Percentiles rank a stretch among this genome's conserved stretches.
Conservation (phyloP, 2,329 filamentous ascomycete genomes). For the Botrytis fabae region DNA sequence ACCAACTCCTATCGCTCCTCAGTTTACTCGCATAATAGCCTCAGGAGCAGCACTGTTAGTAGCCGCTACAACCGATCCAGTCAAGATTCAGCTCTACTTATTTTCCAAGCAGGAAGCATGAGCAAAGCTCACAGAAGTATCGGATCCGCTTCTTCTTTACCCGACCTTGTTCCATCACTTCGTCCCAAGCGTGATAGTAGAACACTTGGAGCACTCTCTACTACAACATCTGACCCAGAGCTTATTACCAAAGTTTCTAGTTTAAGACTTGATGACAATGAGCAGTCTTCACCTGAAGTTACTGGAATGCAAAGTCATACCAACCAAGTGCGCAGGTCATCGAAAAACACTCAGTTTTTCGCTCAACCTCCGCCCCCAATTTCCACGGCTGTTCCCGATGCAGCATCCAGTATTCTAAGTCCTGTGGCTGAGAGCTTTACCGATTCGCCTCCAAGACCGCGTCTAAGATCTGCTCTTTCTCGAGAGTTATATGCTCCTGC, state of each 20-base stretch:
- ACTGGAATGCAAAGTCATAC: slow-evolving; percentile 21
- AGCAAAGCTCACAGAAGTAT: slow-evolving; percentile 35
- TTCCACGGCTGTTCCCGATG: slow-evolving; percentile 13
- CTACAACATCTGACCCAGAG: slow-evolving; percentile 20
- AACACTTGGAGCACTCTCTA: slow-evolving; percentile 4
- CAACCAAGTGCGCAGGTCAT: slow-evolving; percentile 29
- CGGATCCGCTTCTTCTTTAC: slow-evolving; percentile 38
- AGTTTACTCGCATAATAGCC: slow-evolving; percentile 36
- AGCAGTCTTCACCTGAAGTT: slow-evolving; percentile 26
- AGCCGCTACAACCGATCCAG: slow-evolving; percentile 33
- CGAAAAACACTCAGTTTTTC: slow-evolving; percentile 28
- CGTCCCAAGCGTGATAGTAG: slow-evolving; percentile 28
- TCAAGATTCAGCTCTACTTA: slow-evolving; percentile 37
- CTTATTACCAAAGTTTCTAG: slow-evolving; percentile 23
- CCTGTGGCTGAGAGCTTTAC: slow-evolving; percentile 35
- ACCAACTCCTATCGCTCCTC: slow-evolving; percentile 39
- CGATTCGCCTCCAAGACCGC: slow-evolving; percentile 9
- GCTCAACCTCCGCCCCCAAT: slow-evolving; percentile 15
- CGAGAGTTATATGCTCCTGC: slow-evolving; percentile 2
- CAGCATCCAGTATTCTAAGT: slow-evolving; percentile 29
- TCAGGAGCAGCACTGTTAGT: slow-evolving; percentile 32
- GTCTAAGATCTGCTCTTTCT: slow-evolving; percentile 9
- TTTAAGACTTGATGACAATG: slow-evolving; percentile 23
- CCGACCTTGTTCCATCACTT: slow-evolving; percentile 38
- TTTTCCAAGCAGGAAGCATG: slow-evolving; percentile 27